Evolutionary conservation across 1,139 yeast species (phyloP).

Genomic region (Pneumocystis sp.): DNA sequence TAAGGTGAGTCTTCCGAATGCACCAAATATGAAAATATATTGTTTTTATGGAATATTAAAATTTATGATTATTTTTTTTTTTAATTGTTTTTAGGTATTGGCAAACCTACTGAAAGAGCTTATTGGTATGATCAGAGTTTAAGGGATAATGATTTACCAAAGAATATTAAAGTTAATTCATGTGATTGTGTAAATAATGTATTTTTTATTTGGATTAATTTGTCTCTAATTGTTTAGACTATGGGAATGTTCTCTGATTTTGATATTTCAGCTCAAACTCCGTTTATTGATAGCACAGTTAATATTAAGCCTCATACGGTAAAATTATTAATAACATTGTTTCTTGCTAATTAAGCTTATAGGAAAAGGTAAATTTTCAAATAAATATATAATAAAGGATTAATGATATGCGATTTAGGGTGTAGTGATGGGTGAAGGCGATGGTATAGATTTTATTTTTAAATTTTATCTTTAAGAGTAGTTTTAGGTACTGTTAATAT

Average conservation of each 20-base stretch:
- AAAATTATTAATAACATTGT: background rate
- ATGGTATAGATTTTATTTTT: slow-evolving; percentile 79
- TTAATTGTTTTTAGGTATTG: slow-evolving; percentile 36
- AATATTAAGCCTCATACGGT: background rate
- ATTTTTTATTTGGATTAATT: background rate
- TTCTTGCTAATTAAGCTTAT: background rate
- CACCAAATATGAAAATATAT: slow-evolving; percentile 78
- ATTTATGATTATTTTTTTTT: background rate
- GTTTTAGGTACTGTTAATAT: slow-evolving; percentile 25
- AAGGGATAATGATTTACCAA: slow-evolving; percentile 15
- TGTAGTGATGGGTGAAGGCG: slow-evolving; percentile 80
- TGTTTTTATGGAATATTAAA: slow-evolving; percentile 50
- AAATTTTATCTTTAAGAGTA: slow-evolving; percentile 39
- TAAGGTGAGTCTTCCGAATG: slow-evolving; percentile 46
- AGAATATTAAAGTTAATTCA: slow-evolving; percentile 38
- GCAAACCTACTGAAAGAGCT: slow-evolving; percentile 88
- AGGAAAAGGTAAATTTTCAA: background rate
- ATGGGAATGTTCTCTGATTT: background rate
- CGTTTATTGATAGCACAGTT: slow-evolving; percentile 1
- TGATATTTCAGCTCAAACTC: background rate
- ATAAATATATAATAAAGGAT: background rate
- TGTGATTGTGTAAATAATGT: slow-evolving; percentile 21
- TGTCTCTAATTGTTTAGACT: background rate
- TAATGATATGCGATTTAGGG: slow-evolving; percentile 20
- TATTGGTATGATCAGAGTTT: slow-evolving; percentile 56